Evolutionary conservation across 1,284 basidiomycete genomes (phyloP), one percentile per base, ranked within the genome.

Genomic region (Sphaerobolus stellatus): DNA sequence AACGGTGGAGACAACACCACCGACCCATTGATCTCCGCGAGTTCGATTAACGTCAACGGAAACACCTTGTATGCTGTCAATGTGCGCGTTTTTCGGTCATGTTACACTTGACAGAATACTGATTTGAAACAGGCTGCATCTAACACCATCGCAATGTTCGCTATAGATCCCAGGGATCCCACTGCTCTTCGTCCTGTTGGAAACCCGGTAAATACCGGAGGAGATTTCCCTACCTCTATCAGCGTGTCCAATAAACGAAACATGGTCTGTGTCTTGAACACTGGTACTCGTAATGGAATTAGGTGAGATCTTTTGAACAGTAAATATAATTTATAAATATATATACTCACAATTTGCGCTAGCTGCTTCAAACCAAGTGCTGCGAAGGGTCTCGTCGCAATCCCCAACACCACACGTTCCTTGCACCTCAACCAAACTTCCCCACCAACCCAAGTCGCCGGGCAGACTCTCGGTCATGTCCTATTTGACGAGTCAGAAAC

Each of bases 181-280:
- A 69, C 72, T 5, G 61, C 68, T 44, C 61, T 79, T 30, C 60
- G 63, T 11, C 68, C 70, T 64, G 63, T 80, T 28, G 78, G 78
- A 2, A 61, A 65, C 41, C 75, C 77, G 7, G 66, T 75, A 5
- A 67, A 69, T 11, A 72, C 69, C 29, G 75, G 72, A 4, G 77
- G 78, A 24, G 74, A 80, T 54, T 80, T 80, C 67, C 78, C 78
- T 11, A 67, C 79, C 50, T 76, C 76, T 0, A 57, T 79, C 11
- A 73, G 75, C 6, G 70, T 79, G 59, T 77, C 55, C 20, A 29
- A 43, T 6, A 36, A 50, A 38, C 50, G 28, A 22, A 43, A 52
- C 33, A 41, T 56, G 40, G 65, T 77, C 24, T 80, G 78, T 58
- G 72, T 72, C 4, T 63, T 80, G 31, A 80, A 80, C 62, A 73